Evolutionary conservation across 2,329 filamentous ascomycete genomes (phyloP), one percentile per base, ranked within the genome.

Genomic region (Exserohilum turcica): DNA sequence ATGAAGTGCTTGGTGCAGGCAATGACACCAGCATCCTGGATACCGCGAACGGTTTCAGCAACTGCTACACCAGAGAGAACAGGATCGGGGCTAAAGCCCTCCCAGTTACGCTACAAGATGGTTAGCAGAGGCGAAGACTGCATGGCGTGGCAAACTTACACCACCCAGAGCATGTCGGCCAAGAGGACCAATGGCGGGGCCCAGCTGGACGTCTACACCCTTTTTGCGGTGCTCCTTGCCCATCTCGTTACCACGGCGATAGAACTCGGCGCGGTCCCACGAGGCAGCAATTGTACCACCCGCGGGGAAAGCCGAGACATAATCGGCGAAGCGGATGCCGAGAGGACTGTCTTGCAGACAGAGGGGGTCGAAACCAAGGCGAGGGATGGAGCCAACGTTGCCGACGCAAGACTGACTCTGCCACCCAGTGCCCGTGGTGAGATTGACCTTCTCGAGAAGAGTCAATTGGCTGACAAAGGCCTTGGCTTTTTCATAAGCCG

Each of bases 381-480:
- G 82, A 13, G 88, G 88, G 36, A 92, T 81, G 6, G 87, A 79
- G 35, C 90, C 90, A 28, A 70, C 74, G 63, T 94, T 88, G 56
- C 92, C 92, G 10, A 96, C 91, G 64, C 70, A 73, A 18, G 67
- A 63, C 44, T 72, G 68, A 37, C 69, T 68, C 35, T 63, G 86
- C 74, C 77, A 93, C 84, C 92, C 92, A 59, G 89, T 84, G 73
- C 93, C 93, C 0, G 92, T 97, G 2, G 93, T 97, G 60, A 99
- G 74, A 74, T 97, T 97, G 75, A 97, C 91, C 78, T 96, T 97
- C 74, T 97, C 92, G 9, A 86, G 71, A 31, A 96, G 80, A 0
- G 91, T 96, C 76, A 96, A 77, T 71, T 92, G 86, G 8, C 88
- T 88, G 39, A 97, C 91, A 66, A 96, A 93, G 2, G 81, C 84